phyloP scores from a whole-genome alignment of 768 basidiomycete species.

The Vararia minispora region DNA sequence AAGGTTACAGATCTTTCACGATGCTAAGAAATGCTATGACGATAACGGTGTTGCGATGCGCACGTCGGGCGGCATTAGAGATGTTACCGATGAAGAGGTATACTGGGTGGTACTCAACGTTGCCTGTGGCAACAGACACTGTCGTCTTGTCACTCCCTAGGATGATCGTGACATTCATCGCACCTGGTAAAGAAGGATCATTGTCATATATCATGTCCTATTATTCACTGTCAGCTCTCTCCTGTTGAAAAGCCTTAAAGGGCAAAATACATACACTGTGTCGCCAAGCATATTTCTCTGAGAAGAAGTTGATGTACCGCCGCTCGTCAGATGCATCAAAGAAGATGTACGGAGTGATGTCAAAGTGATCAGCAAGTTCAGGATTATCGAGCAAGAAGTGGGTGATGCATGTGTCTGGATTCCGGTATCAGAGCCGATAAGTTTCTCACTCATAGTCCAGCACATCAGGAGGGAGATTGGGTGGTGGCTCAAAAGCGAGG shows the following conservation, averaged over 20 bases:
- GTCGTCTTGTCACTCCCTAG: constrained; percentile 13
- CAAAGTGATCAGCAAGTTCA: neutral
- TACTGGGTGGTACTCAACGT: constrained; percentile 9
- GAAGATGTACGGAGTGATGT: neutral
- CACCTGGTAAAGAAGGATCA: neutral
- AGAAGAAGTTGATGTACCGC: neutral
- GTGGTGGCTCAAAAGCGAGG: no score
- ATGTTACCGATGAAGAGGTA: constrained; percentile 10
- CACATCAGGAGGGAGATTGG: no score
- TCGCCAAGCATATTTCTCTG: neutral
- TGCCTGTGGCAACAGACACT: constrained; percentile 12
- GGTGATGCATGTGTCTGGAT: neutral
- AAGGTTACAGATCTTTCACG: constrained; percentile 5
- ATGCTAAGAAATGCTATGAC: constrained; percentile 10
- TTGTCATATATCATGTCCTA: neutral
- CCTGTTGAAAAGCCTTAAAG: no score
- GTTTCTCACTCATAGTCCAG: no score
- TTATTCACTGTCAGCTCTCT: no score
- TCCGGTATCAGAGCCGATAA: neutral
- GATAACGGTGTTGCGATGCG: constrained; percentile 7
- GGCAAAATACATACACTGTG: neutral
- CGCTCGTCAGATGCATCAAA: neutral
- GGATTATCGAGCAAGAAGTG: neutral
- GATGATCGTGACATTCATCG: constrained; percentile 8
- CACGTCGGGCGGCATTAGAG: constrained; percentile 6